A percentile compares a stretch with the other conserved stretches of the same genome.
Conservation (phyloP, 495 filamentous ascomycete species). For the Filosporella fistucella region DNA sequence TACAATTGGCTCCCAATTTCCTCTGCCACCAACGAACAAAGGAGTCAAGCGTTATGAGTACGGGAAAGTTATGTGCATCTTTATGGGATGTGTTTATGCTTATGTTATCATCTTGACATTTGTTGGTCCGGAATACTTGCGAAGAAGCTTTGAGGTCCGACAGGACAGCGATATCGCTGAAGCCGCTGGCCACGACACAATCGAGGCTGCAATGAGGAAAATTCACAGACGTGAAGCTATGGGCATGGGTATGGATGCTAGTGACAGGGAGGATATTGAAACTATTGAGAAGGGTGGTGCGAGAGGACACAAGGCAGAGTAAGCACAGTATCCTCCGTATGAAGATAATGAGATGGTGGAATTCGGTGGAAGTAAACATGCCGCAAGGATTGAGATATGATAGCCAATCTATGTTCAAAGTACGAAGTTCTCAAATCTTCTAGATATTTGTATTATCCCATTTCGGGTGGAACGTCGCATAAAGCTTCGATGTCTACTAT, state of each 20-base stretch:
- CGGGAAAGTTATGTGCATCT: conserved; percentile 87
- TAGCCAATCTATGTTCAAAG: too few relatives aligned
- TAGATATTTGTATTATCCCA: too few relatives aligned
- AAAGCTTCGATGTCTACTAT: too few relatives aligned
- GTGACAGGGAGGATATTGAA: conserved; percentile 16
- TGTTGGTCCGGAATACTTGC: conserved; percentile 71
- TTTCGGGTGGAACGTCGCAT: too few relatives aligned
- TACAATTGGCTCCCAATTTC: conserved; percentile 77
- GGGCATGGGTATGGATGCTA: conserved; percentile 10
- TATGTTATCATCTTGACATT: conserved; percentile 75
- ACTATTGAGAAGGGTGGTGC: conserved; percentile 12
- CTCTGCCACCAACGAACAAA: conserved; percentile 52
- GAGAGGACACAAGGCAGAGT: too few relatives aligned
- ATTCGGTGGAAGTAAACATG: too few relatives aligned
- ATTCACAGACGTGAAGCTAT: conserved; percentile 7
- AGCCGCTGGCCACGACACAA: conserved; percentile 34
- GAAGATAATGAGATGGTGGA: too few relatives aligned
- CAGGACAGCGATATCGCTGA: conserved; percentile 57
- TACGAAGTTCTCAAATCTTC: too few relatives aligned
- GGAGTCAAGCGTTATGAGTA: conserved; percentile 63
- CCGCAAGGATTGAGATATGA: too few relatives aligned
- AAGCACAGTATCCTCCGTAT: too few relatives aligned
- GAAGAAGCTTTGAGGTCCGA: conserved; percentile 46
- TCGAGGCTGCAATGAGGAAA: conserved; percentile 24
- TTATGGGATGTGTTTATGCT: conserved; percentile 86